A percentile compares a stretch with the other conserved stretches of the same genome.
phyloP scores from a whole-genome alignment of 2,329 filamentous ascomycete genomes.

The Trichoderma afroharzianum region DNA sequence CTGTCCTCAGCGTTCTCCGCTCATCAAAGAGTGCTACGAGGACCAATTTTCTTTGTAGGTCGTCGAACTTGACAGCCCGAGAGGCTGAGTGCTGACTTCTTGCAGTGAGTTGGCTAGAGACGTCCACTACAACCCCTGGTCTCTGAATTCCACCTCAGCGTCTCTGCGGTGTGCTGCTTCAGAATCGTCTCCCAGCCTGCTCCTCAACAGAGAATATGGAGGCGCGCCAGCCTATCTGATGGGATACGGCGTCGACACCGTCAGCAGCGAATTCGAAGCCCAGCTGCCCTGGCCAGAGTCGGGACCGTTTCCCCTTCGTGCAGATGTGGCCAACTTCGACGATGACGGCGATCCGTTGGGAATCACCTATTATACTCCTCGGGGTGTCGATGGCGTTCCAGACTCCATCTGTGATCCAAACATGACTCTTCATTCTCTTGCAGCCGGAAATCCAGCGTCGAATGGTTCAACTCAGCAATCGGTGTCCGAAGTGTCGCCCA shows the following conservation, averaged over 20 bases:
- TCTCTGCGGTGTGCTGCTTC: neutral
- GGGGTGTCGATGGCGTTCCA: neutral
- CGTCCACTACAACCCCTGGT: neutral
- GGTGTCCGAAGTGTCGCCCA: neutral
- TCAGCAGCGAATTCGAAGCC: neutral
- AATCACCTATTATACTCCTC: neutral
- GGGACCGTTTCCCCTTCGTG: neutral
- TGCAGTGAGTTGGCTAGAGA: neutral
- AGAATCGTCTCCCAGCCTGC: neutral
- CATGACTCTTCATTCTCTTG: neutral
- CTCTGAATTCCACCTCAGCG: neutral
- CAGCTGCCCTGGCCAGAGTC: neutral
- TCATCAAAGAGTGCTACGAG: neutral
- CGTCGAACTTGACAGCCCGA: neutral
- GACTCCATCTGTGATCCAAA: neutral
- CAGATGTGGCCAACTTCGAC: neutral
- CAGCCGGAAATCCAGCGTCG: neutral
- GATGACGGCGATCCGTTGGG: neutral
- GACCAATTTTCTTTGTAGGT: conserved; percentile 1
- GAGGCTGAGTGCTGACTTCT: neutral
- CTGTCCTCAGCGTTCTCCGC: neutral
- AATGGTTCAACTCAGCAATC: neutral
- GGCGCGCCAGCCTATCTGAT: neutral
- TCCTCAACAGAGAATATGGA: neutral
- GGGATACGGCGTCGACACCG: neutral